Evolutionary conservation across 495 filamentous ascomycete genomes (phyloP).

Genomic region (Bathelium albidoporum): DNA sequence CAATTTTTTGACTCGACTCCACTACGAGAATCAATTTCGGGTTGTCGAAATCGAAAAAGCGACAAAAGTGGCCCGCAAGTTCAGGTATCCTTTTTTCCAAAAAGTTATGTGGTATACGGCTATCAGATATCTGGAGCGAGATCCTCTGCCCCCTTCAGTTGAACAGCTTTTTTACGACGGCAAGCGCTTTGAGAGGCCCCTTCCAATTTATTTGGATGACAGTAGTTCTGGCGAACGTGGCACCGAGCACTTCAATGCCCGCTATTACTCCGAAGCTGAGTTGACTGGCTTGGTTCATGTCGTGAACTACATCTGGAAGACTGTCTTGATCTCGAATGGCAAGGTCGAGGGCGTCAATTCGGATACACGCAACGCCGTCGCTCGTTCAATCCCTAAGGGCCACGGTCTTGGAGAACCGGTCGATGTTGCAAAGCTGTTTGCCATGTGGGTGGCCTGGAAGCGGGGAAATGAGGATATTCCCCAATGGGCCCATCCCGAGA

Average conservation of each 20-base stretch:
- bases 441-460: constrained; percentile 66
- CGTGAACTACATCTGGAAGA: constrained; percentile 54
- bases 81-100: constrained; percentile 64
- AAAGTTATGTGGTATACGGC: constrained; percentile 65
- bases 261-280: constrained; percentile 59
- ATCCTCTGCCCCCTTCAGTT: constrained; percentile 54
- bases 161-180: constrained; percentile 47
- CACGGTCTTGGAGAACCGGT: constrained; percentile 46
- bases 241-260: constrained; percentile 45
- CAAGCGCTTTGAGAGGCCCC: constrained; percentile 43
- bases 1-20: constrained; percentile 62
- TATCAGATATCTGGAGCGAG: constrained; percentile 55
- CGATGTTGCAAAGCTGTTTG: constrained; percentile 50
- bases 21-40: constrained; percentile 63
- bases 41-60: constrained; percentile 62
- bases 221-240: constrained; percentile 37
- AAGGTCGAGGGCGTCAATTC: constrained; percentile 49
- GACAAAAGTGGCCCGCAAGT: constrained; percentile 59
- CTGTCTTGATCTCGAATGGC: constrained; percentile 56
- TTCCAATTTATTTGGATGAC: constrained; percentile 50
- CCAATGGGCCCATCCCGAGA: constrained; percentile 47
- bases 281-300: constrained; percentile 57
- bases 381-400: constrained; percentile 53
- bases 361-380: constrained; percentile 49
- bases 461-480: constrained; percentile 59